Evolutionary conservation across 2,329 filamentous ascomycete genomes (phyloP), one percentile per base, ranked within the genome.

Genomic region (Fusarium odoratissimum): DNA sequence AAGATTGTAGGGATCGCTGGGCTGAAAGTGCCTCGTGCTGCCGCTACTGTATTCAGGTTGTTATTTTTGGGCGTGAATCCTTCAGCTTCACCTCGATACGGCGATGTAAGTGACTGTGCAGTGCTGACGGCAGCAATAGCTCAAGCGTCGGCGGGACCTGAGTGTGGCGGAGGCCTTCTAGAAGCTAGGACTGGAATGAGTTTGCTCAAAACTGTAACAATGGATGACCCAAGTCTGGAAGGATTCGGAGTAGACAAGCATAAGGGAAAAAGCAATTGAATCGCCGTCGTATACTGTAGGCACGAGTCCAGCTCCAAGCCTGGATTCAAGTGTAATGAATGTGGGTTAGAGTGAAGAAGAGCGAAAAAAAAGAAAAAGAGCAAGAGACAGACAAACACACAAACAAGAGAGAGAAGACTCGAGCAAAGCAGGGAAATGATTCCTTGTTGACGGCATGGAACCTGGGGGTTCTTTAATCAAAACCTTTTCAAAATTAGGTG

Each of bases 301-400:
- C 63, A 52, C 71, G 71, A 74, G 71, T 66, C 71, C 67, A 72
- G 71, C 71, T 74, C 71, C 48, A 69, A 59, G 67, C 71, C 71
- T 60, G 58, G 31, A 54, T 68, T 49, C 23, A 64, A 69, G 35
- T 49, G 38, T 44, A 73, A 73, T 58, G 64, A 67, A 67, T 59
- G 51, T 65, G 41, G 45, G 46, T 37, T 54, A 54, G 45, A 64
- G 62, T 60, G 30, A 46, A 69, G 48, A 54, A 28, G 41, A 30
- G 40, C n/a, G 52, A 37, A 44, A 40, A n/a, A 28, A 41, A 28
- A 42, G 25, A 25, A 46, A 28, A 37, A 54, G 38, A 42, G 38
- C 30, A 56, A 40, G 38, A 60, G 31, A 35, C 46, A 51, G 31
- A 51, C 11, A 58, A 44, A 54, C 44, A 46, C 42, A 58, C 49